Conservation (phyloP, 305 asterid genomes). For the Solanum aculeatissimum region DNA sequence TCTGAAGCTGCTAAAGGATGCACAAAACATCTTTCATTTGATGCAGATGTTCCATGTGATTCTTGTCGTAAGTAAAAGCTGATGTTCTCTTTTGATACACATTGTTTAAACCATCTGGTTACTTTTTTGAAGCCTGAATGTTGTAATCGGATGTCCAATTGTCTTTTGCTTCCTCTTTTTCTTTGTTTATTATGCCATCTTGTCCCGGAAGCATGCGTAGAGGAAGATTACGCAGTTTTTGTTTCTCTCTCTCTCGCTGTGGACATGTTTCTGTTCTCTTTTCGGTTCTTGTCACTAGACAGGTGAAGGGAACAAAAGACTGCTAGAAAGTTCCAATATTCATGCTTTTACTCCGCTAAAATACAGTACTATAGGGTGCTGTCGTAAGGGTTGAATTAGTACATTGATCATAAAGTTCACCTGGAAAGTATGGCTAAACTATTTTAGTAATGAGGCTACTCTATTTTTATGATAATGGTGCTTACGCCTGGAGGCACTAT, state of each 20-base stretch:
- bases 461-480: background rate
- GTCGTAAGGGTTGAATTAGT: background rate
- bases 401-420: background rate
- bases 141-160: background rate
- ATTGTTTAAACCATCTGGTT: background rate
- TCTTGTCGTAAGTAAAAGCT: conserved; percentile 57
- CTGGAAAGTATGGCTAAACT: background rate
- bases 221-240: background rate
- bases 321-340: background rate
- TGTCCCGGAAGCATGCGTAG: background rate
- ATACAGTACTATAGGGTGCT: background rate
- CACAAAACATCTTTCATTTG: conserved; percentile 60
- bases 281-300: background rate
- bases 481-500: background rate
- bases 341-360: background rate
- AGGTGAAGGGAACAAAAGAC: background rate
- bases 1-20: conserved; percentile 86
- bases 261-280: background rate
- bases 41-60: conserved; percentile 84
- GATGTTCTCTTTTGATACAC: background rate
- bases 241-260: background rate
- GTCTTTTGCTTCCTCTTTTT: background rate
- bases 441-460: background rate
- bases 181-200: background rate
- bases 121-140: background rate